Conservation (phyloP, 768 basidiomycete species). For the Tulasnella sp. region DNA sequence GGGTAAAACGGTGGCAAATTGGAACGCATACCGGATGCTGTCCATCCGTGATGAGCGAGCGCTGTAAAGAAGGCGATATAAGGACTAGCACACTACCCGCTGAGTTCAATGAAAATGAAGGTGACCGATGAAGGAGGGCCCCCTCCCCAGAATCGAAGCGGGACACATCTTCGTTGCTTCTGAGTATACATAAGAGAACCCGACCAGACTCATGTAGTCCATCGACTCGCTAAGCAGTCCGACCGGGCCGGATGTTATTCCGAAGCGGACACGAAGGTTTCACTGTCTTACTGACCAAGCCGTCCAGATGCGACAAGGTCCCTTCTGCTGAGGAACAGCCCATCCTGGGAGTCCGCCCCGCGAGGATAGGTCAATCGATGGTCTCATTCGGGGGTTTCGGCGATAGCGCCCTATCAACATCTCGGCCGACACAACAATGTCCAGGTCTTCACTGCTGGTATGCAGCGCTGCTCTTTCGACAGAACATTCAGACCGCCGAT, state of each 20-base stretch:
- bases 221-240: background rate
- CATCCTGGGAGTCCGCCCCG: background rate
- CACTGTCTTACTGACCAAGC: background rate
- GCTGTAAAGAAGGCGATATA: background rate
- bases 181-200: background rate
- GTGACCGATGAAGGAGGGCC: background rate
- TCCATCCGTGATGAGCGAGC: background rate
- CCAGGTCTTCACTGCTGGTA: too few species aligned
- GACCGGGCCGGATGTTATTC: background rate
- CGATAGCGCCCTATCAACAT: background rate
- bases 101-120: background rate
- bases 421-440: background rate
- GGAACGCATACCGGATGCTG: background rate
- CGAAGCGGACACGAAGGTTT: background rate
- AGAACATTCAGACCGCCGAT: background rate
- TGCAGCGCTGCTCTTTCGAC: too few species aligned
- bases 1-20: background rate
- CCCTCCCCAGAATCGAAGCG: background rate
- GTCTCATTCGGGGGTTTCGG: background rate
- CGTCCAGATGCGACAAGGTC: background rate
- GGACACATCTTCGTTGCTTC: background rate
- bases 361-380: background rate
- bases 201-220: background rate
- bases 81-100: background rate
- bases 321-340: background rate